A percentile compares a stretch with the other conserved stretches of the same genome.
These are phyloP conservation scores for Limnanthes douglasii DNA, from an alignment of 345 rosid genomes.

Conservation along the genomic window DNA sequence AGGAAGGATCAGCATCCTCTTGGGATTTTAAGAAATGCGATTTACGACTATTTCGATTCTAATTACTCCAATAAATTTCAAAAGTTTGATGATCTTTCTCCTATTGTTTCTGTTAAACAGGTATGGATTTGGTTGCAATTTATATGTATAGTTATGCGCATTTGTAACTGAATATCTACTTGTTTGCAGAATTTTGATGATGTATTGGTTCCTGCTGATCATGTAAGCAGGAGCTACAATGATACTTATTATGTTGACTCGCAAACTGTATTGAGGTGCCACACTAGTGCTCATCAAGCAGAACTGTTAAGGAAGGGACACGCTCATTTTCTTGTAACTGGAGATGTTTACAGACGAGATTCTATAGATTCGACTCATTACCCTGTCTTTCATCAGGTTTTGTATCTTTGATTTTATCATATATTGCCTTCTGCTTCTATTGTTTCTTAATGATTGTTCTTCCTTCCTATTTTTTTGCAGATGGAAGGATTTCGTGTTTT, in stretches of 20 bases:
- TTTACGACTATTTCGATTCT: constrained; percentile 69
- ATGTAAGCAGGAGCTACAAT: constrained; percentile 86
- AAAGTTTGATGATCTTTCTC: constrained; percentile 78
- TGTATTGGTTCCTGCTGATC: constrained; percentile 94
- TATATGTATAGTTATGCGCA: neutral
- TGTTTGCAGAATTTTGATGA: constrained; percentile 82
- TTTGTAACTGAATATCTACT: neutral
- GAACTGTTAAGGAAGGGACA: constrained; percentile 70
- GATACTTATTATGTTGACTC: constrained; percentile 87
- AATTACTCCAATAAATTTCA: constrained; percentile 46
- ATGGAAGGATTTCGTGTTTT: constrained; percentile 96
- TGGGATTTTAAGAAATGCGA: constrained; percentile 81
- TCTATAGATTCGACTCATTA: constrained; percentile 94
- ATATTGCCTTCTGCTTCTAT: constrained; percentile 1
- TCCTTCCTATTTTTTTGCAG: constrained; percentile 22
- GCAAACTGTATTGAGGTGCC: constrained; percentile 90
- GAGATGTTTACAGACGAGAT: constrained; percentile 96
- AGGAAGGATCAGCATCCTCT: constrained; percentile 64
- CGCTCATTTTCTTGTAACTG: constrained; percentile 79
- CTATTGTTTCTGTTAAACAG: constrained; percentile 74
- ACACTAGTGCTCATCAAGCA: constrained; percentile 99
- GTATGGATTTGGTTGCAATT: constrained; percentile 14
- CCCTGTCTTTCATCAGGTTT: constrained; percentile 97
- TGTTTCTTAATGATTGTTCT: constrained; percentile 1
- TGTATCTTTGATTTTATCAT: constrained; percentile 2